Evolutionary conservation across 257 asterid genomes (phyloP).

Genomic region (Linderniella brevidens): DNA sequence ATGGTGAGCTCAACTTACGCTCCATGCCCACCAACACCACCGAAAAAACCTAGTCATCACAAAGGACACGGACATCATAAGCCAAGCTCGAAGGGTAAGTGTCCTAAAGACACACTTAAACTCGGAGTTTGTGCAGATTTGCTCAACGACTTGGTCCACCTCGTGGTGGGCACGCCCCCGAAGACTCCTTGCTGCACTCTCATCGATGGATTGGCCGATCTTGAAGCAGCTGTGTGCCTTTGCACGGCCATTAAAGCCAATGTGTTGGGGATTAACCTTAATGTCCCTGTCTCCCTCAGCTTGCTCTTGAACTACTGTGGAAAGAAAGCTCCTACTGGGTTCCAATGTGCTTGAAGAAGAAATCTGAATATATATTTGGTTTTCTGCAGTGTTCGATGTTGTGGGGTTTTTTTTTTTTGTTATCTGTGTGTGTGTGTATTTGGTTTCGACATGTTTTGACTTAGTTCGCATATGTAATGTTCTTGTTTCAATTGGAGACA

Average conservation of each 20-base stretch:
- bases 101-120: neutral
- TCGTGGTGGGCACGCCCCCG: neutral
- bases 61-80: too few species aligned
- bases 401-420: too few species aligned
- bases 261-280: neutral
- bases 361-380: too few species aligned
- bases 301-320: neutral
- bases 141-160: neutral
- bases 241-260: conserved; percentile 1
- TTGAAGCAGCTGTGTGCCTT: conserved; percentile 1
- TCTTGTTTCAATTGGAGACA: too few species aligned
- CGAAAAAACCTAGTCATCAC: neutral
- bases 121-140: neutral
- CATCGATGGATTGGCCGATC: neutral
- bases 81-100: neutral
- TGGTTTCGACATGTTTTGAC: too few species aligned
- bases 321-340: neutral
- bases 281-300: neutral
- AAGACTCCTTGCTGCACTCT: conserved; percentile 1
- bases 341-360: neutral
- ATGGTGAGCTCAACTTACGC: neutral
- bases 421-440: too few species aligned
- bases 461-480: too few species aligned
- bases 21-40: conserved; percentile 1
- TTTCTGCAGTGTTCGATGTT: too few species aligned